Evolutionary conservation across 352 stramenopile genomes (phyloP).

Genomic region (Thalassiosira exigua): DNA sequence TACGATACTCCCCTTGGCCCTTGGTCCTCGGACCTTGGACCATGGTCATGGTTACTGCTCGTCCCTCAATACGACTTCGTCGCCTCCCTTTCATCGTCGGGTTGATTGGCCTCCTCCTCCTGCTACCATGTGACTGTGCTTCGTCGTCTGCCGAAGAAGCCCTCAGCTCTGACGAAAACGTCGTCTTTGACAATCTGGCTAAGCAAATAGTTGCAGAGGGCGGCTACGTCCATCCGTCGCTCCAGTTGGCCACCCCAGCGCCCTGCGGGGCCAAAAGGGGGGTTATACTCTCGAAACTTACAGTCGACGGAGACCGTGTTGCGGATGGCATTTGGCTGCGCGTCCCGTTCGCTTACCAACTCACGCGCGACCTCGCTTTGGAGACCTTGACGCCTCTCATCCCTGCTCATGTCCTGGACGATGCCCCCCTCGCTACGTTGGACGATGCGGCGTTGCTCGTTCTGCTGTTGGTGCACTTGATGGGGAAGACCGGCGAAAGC

Average conservation of each 20-base stretch:
- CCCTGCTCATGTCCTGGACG: conserved; percentile 51
- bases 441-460: conserved; percentile 71
- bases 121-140: not conserved
- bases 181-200: conserved; percentile 2
- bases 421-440: conserved; percentile 58
- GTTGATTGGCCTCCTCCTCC: not conserved
- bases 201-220: conserved; percentile 34
- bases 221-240: conserved; percentile 74
- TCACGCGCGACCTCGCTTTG: conserved; percentile 65
- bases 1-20: too few species aligned
- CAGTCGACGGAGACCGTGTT: not conserved
- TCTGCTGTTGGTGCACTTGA: conserved; percentile 71
- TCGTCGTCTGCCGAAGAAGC: not conserved
- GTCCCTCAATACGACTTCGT: not conserved
- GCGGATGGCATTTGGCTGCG: conserved; percentile 55
- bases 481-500: conserved; percentile 38
- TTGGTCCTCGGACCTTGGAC: not conserved
- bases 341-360: conserved; percentile 67
- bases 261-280: conserved; percentile 61
- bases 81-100: not conserved
- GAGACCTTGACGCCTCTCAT: conserved; percentile 59
- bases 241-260: conserved; percentile 62
- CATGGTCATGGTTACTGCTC: not conserved
- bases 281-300: conserved; percentile 22
- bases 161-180: not conserved